Evolutionary conservation across 2,329 filamentous ascomycete genomes (phyloP).

Genomic region (Fusarium pseudonygamai): DNA sequence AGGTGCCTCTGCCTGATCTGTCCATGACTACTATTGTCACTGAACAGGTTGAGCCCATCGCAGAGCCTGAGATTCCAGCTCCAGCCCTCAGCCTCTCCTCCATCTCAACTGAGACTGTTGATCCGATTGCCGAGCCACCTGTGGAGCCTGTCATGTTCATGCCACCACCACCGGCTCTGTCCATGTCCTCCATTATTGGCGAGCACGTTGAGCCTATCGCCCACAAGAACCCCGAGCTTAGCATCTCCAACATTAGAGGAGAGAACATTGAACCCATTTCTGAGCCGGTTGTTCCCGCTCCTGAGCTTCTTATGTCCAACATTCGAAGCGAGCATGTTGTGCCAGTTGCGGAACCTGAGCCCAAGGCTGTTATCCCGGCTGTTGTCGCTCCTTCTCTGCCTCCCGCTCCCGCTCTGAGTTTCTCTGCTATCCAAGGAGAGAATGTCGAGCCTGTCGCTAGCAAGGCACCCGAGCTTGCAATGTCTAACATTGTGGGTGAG

Average conservation of each 20-base stretch:
- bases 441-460: conserved; percentile 27
- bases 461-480: conserved; percentile 18
- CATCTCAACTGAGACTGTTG: conserved; percentile 15
- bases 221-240: conserved; percentile 20
- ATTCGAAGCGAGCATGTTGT: conserved; percentile 35
- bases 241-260: conserved; percentile 34
- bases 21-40: conserved; percentile 46
- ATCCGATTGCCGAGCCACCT: conserved; percentile 29
- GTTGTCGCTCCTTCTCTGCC: conserved; percentile 15
- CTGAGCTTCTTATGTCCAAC: conserved; percentile 29
- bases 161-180: conserved; percentile 27
- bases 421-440: conserved; percentile 38
- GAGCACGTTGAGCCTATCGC: conserved; percentile 43
- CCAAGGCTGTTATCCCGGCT: neutral
- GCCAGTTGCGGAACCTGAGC: conserved; percentile 27
- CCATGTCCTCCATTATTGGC: conserved; percentile 24
- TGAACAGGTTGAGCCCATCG: conserved; percentile 39
- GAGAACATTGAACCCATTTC: conserved; percentile 41
- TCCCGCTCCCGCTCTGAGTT: conserved; percentile 27
- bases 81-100: conserved; percentile 40
- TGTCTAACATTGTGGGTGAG: conserved; percentile 25
- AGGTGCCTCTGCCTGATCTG: conserved; percentile 39
- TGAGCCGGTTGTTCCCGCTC: conserved; percentile 2
- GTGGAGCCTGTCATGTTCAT: conserved; percentile 40
- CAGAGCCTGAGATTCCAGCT: conserved; percentile 27